A percentile compares a stretch with the other conserved stretches of the same genome.
These are phyloP conservation scores for Halenospora varia DNA, from an alignment of 495 filamentous ascomycete species.

Conservation along the genomic window DNA sequence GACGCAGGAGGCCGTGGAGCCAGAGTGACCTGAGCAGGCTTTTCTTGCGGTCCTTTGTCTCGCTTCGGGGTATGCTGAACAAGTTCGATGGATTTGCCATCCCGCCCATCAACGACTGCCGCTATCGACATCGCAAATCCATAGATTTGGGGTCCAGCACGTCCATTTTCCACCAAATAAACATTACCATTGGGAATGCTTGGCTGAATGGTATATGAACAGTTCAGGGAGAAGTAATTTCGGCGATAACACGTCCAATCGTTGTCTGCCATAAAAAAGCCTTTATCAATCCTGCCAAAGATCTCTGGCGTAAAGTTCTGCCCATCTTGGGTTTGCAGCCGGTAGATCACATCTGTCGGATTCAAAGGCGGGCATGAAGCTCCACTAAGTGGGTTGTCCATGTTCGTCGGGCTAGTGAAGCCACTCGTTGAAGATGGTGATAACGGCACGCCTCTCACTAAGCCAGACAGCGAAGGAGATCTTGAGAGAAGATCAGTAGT, in stretches of 20 bases:
- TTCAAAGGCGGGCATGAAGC: conserved; percentile 52
- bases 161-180: conserved; percentile 14
- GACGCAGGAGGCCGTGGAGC: conserved; percentile 59
- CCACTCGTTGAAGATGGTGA: conserved; percentile 44
- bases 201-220: conserved; percentile 69
- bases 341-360: conserved; percentile 52
- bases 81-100: conserved; percentile 76
- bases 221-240: conserved; percentile 91
- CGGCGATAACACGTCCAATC: conserved; percentile 96
- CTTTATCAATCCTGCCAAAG: conserved; percentile 83
- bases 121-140: conserved; percentile 85
- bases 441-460: conserved; percentile 45
- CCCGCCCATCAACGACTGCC: conserved; percentile 74
- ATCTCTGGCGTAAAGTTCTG: conserved; percentile 67
- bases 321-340: conserved; percentile 56
- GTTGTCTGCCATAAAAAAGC: conserved; percentile 79
- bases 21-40: conserved; percentile 68
- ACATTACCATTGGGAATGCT: conserved; percentile 21
- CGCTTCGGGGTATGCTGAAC: conserved; percentile 95
- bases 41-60: conserved; percentile 83
- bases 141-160: conserved; percentile 42
- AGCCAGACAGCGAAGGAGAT: conserved; percentile 41
- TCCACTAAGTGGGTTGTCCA: conserved; percentile 26
- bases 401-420: conserved; percentile 32
- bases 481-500: conserved; percentile 43